These are phyloP conservation scores for Aspergillus awamori DNA, from an alignment of 2,329 filamentous ascomycete genomes.

Conservation along the genomic window DNA sequence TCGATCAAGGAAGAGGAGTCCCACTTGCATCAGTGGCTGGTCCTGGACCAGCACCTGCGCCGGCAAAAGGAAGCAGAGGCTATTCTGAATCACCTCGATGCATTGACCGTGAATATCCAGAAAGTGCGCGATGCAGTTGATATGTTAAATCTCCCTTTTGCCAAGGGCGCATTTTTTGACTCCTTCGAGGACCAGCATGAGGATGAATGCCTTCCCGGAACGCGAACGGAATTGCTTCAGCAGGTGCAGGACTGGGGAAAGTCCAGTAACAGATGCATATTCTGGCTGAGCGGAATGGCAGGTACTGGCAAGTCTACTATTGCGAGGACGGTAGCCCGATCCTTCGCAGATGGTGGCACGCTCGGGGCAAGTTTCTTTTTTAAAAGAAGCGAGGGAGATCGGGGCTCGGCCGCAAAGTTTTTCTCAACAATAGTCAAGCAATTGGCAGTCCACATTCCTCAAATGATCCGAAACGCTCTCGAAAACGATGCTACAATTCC, in stretches of 20 bases:
- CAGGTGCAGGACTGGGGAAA: not conserved
- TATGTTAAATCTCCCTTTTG: conserved; percentile 7
- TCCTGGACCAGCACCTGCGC: conserved; percentile 15
- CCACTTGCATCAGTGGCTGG: conserved; percentile 12
- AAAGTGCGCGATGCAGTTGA: not conserved
- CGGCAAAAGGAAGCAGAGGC: conserved; percentile 10
- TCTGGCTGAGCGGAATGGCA: conserved; percentile 1
- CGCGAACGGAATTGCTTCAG: not conserved
- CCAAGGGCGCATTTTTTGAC: not conserved
- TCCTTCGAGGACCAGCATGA: conserved; percentile 2
- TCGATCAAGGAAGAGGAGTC: conserved; percentile 18
- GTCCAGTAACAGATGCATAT: not conserved
- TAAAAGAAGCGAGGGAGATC: not conserved
- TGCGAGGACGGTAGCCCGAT: conserved; percentile 1
- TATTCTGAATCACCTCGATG: conserved; percentile 13
- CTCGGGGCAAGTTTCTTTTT: no score
- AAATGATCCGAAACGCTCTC: not conserved
- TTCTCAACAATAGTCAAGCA: conserved; percentile 4
- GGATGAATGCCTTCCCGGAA: conserved; percentile 4
- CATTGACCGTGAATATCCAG: not conserved
- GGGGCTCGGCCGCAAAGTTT: not conserved
- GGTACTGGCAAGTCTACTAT: conserved; percentile 1
- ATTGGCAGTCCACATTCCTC: not conserved
- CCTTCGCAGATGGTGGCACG: no score
- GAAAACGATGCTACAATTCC: not conserved